Conservation (phyloP, 208 protist genomes). For the Polymyxa betae region DNA sequence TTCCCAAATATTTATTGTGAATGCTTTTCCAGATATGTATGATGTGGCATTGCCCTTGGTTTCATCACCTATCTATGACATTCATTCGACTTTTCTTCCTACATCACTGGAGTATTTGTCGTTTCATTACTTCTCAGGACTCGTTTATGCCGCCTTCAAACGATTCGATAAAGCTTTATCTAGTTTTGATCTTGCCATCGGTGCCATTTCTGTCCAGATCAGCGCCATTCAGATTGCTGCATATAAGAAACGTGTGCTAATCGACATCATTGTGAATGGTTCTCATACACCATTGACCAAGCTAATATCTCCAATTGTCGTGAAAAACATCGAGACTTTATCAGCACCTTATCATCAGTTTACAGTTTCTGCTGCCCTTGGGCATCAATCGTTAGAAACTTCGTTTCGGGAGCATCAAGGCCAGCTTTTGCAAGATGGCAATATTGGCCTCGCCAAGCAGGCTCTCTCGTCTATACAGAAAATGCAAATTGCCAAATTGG, state of each 20-base stretch:
- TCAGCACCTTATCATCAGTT: background rate
- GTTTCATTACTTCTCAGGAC: constrained; percentile 24
- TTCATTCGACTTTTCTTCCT: background rate
- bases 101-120: background rate
- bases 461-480: background rate
- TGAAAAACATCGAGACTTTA: background rate
- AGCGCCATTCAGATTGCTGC: constrained; percentile 29
- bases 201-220: background rate
- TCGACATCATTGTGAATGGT: background rate
- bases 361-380: background rate
- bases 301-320: background rate
- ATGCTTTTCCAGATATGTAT: background rate
- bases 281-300: background rate
- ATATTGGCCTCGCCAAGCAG: constrained; percentile 43
- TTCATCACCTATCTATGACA: background rate
- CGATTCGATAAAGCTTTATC: background rate
- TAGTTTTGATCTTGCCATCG: background rate
- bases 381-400: background rate
- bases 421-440: background rate
- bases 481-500: background rate
- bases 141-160: constrained; percentile 36
- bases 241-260: constrained; percentile 10
- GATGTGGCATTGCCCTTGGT: background rate
- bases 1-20: background rate
- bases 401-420: background rate